Evolutionary conservation across 2,329 filamentous ascomycete genomes (phyloP).

Genomic region (Phoma sp.): DNA sequence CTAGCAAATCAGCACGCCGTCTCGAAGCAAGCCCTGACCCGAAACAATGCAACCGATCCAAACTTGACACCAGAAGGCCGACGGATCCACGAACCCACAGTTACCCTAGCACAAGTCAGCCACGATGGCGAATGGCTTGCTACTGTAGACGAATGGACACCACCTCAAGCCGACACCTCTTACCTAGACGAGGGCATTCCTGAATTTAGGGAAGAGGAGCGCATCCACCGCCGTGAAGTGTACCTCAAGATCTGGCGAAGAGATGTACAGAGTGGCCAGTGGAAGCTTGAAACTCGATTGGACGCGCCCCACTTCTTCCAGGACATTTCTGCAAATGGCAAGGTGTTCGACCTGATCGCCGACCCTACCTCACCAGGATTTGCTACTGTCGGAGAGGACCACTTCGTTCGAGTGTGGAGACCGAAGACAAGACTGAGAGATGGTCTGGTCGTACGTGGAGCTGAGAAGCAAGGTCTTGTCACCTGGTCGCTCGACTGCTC

Average conservation of each 20-base stretch:
- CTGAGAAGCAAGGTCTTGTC: constrained; percentile 61
- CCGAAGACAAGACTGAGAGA: constrained; percentile 73
- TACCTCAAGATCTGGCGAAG: constrained; percentile 91
- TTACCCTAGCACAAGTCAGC: constrained; percentile 78
- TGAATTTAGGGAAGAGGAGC: constrained; percentile 53
- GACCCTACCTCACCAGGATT: constrained; percentile 76
- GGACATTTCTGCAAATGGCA: constrained; percentile 58
- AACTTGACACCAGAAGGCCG: constrained; percentile 77
- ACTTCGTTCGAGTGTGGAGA: constrained; percentile 80
- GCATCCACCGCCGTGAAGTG: constrained; percentile 68
- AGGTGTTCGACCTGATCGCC: constrained; percentile 75
- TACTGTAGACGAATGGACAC: constrained; percentile 90
- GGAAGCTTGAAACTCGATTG: constrained; percentile 82
- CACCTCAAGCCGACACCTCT: constrained; percentile 72
- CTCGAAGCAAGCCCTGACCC: constrained; percentile 84
- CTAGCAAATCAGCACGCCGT: constrained; percentile 79
- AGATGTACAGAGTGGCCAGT: constrained; percentile 61
- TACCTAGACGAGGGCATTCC: constrained; percentile 57
- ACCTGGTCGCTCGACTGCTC: constrained; percentile 77
- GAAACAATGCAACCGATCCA: constrained; percentile 84
- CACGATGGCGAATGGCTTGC: constrained; percentile 87
- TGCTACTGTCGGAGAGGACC: constrained; percentile 84
- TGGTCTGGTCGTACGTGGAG: constrained; percentile 69
- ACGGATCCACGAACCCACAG: constrained; percentile 77
- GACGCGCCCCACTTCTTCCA: constrained; percentile 75